Conservation (phyloP, 2,329 filamentous ascomycete species). For the Diaporthe citrichinensis region DNA sequence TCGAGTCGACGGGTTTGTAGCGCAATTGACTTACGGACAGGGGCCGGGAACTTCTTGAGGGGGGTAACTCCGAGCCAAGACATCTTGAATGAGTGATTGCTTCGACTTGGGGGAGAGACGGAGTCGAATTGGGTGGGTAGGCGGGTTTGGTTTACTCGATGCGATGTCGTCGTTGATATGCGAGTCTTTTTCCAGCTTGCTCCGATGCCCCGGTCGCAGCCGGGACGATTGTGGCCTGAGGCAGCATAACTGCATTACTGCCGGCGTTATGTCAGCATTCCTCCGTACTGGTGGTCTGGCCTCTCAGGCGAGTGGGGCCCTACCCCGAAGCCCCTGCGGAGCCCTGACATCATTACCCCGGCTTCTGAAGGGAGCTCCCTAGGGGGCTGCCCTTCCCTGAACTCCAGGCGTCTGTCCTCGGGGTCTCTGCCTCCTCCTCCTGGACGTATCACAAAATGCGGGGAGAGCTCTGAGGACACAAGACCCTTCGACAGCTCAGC, state of each 20-base stretch:
- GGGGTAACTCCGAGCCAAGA: constrained; percentile 77
- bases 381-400: not conserved
- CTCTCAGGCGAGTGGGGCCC: not conserved
- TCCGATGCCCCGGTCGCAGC: constrained; percentile 30
- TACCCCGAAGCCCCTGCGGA: not conserved
- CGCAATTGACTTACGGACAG: constrained; percentile 77
- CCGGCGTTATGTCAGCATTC: constrained; percentile 40
- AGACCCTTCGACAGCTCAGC: constrained; percentile 28
- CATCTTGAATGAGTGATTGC: constrained; percentile 71
- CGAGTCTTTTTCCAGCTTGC: constrained; percentile 50
- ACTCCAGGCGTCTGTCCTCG: not conserved
- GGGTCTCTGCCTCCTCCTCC: not conserved
- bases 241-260: not conserved
- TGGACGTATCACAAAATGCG: constrained; percentile 37
- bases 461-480: constrained; percentile 32
- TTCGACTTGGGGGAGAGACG: constrained; percentile 53
- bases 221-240: constrained; percentile 39
- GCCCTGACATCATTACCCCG: constrained; percentile 42
- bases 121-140: constrained; percentile 49
- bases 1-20: constrained; percentile 33
- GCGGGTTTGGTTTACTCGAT: constrained; percentile 48
- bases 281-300: not conserved
- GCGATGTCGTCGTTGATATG: constrained; percentile 40
- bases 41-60: constrained; percentile 85
- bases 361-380: constrained; percentile 33